Base-by-base conservation (phyloP, 2,329 filamentous ascomycete genomes). In the Monilinia laxa region DNA sequence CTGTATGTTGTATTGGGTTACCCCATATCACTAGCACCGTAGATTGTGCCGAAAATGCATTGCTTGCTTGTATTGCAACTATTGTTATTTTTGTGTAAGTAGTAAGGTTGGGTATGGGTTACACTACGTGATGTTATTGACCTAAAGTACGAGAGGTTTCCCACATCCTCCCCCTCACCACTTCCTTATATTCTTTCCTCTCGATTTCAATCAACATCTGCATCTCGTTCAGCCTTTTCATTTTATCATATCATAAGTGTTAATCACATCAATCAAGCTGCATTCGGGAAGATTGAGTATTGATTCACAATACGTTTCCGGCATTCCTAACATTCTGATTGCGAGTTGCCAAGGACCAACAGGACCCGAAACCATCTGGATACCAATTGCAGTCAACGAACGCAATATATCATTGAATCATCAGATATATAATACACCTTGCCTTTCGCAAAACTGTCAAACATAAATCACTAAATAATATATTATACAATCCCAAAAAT, bases 291-390 rank as follows among this genome's bases (percentile, higher is more conserved):
- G 12, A 51, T 35, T 38, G 57, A 18, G 47, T 18, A 35, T 51
- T 12, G 28, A 38, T 62, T n/a, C 7, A 9, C 58, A 59, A 20
- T 5, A 25, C 45, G 58, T 51, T 62, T 51, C 45, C 58, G 31
- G 58, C 45, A 62, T 62, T 62, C 58, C 31, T 25, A 51, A 52
- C 45, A 23, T 51, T 35, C n/a, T 49, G n/a, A 23, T n/a, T 62
- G 58, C 25, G 31, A 40, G 23, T n/a, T 40, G n/a, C 31, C 31
- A 51, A 51, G 47, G 16, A 6, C 31, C 31, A 35, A 35, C 31
- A 35, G 31, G 31, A 16, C 16, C 58, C 45, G 31, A 40, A 51
- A 62, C 38, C 45, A 51, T 62, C 45, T 14, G 31, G 40, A 51
- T 9, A 57, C 38, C 49, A 63, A 53, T 55, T 55, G 60, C 31